Evolutionary conservation across 352 stramenopile species (phyloP), one percentile per base, ranked within the genome.

Genomic region (Globisporangium paddicum): DNA sequence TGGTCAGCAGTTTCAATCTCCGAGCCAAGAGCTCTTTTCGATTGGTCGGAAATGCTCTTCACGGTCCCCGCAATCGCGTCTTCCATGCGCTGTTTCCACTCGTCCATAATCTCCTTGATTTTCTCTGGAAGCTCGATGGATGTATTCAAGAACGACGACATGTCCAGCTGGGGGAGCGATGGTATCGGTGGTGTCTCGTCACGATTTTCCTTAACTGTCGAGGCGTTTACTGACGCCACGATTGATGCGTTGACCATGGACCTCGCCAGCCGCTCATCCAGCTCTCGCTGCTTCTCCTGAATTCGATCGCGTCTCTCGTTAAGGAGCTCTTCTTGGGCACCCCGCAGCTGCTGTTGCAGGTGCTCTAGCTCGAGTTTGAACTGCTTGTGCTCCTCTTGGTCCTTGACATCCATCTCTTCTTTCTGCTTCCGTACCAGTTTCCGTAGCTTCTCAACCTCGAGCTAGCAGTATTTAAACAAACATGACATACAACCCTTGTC

Each of bases 371-470:
- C 70, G 13, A 61, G 38, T n/a, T 69, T 41, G 50, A 73, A 71
- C 28, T 58, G 57, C 11, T 64, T 18, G 16, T 75, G 62, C 28
- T 70, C 56, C 3, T 70, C 68, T 1, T 44, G 62, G n/a, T 78
- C 67, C 18, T 65, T 59, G 11, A 10, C 1, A 25, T 71, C 54
- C 70, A 87, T 82, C 35, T 88, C 79, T 0, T 70, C 54, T 16
- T 76, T 72, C 50, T 91, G 77, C 23, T 58, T 64, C 7, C 63
- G 60, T 9, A 92, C 75, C 0, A 92, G 66, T 7, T 71, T 69
- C 8, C 77, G 69, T 11, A 92, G 57, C 30, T 92, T 90, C 37
- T 82, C 80, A 30, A 89, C 73, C 58, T 92, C 77, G 2, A 82
- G 55, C 49, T 73, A 23, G 6, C 4, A 28, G 9, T 9, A 26